Base-by-base conservation (phyloP, 78 protist genomes). In the Cyanophora paradoxa region DNA sequence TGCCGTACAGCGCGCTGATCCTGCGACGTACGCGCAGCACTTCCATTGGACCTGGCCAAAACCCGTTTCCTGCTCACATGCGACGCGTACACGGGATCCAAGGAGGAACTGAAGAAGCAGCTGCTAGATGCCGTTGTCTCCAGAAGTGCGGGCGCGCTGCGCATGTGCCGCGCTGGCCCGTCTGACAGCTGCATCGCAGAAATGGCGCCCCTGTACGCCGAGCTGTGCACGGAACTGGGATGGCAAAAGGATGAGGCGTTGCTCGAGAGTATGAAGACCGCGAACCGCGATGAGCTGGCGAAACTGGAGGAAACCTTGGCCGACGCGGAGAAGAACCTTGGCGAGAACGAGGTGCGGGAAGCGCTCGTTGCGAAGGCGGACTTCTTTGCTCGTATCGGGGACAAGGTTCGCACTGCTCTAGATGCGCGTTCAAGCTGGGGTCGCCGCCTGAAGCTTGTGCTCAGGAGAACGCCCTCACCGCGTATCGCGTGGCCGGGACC, bases 291-390 rank as follows among this genome's bases (percentile, higher is more conserved):
- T 11, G 64, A 68, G 56, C 42, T 89, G 41, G 41, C 61, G 44
- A 28, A 44, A 31, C 69, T 96, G 16, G 84, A 83, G 31, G 91
- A 65, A 1, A 72, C 77, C 46, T 61, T 96, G 41, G 68, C 61
- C 26, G 96, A 92, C 34, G 93, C 94, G 22, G 89, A 85, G 39
- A 86, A 88, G 85, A 88, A 90, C 78, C 76, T 72, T 36, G 98
- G 99, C 37, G 99, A 96, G 69, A 76, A 78, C 8, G 99, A 96
- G 63, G 85, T 93, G 19, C 88, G 99, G 65, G 97, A 87, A 16
- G 92, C 91, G 16, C 22, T 75, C 61, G 24, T 86, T 34, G 91
- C 83, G 0, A 77, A 78, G 65, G 85, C 96, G 3, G 86, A 82
- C 62, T 71, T 70, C 72, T 72, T 40, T 48, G 76, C 86, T 41